Conservation (phyloP, 164 flowering plant genomes). For the Platanus orientalis region DNA sequence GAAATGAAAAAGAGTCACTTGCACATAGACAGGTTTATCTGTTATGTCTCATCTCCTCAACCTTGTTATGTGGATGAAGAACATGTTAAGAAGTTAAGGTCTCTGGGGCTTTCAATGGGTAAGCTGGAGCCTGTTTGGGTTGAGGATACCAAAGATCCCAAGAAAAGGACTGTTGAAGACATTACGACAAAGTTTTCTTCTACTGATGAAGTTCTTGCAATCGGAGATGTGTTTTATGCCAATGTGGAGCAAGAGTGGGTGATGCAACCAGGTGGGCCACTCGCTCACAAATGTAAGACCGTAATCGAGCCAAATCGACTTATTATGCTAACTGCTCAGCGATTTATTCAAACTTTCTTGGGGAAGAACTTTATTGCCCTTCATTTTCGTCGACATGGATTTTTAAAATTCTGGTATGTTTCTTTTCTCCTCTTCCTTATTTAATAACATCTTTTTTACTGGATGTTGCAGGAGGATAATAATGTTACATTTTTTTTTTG, state of each 20-base stretch:
- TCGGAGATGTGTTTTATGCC: constrained; percentile 93
- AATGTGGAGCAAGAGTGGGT: constrained; percentile 86
- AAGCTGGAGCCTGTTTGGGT: constrained; percentile 74
- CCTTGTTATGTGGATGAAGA: constrained; percentile 86
- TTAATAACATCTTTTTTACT: not conserved
- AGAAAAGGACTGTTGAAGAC: constrained; percentile 50
- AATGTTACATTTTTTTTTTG: not conserved
- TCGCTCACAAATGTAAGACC: constrained; percentile 81
- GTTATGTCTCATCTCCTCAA: constrained; percentile 70
- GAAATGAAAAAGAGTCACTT: constrained; percentile 48
- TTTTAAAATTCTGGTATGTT: constrained; percentile 88
- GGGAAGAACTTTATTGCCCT: constrained; percentile 74
- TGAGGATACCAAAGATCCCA: constrained; percentile 76
- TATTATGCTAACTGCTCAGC: constrained; percentile 85
- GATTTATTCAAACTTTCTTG: constrained; percentile 92
- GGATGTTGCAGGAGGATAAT: not conserved
- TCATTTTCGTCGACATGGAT: constrained; percentile 95
- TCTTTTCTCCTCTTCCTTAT: not conserved
- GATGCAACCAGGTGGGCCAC: constrained; percentile 96
- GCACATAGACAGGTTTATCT: constrained; percentile 63
- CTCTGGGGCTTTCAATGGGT: constrained; percentile 58
- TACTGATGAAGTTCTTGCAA: constrained; percentile 70
- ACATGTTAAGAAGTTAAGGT: constrained; percentile 67
- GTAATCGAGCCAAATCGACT: constrained; percentile 81
- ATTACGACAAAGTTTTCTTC: constrained; percentile 57